These are phyloP conservation scores for Claviceps purpurea DNA, from an alignment of 2,329 filamentous ascomycete genomes.

Conservation along the genomic window DNA sequence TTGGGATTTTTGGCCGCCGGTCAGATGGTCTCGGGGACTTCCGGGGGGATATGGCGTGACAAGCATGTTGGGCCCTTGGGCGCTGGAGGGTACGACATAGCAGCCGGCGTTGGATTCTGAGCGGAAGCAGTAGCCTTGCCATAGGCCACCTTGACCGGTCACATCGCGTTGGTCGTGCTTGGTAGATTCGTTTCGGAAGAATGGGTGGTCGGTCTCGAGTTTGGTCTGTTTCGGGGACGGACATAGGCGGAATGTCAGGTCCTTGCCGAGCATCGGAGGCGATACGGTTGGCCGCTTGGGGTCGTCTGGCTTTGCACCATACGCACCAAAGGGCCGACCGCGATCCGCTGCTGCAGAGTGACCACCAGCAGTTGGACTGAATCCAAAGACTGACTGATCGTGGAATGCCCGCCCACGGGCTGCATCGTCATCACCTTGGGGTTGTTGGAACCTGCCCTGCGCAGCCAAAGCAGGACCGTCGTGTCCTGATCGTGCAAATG, in stretches of 20 bases:
- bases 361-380: neutral
- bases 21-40: slow-evolving; percentile 24
- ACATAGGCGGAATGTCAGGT: slow-evolving; percentile 70
- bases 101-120: slow-evolving; percentile 22
- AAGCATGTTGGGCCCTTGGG: slow-evolving; percentile 35
- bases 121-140: slow-evolving; percentile 58
- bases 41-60: slow-evolving; percentile 32
- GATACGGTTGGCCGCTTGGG: slow-evolving; percentile 38
- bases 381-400: slow-evolving; percentile 7
- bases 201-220: slow-evolving; percentile 64
- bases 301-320: slow-evolving; percentile 24
- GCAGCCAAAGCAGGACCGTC: slow-evolving; percentile 8
- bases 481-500: slow-evolving; percentile 10
- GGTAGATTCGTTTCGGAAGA: slow-evolving; percentile 29
- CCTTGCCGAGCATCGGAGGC: slow-evolving; percentile 78
- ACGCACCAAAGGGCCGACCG: slow-evolving; percentile 29
- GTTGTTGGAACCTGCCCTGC: neutral
- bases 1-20: slow-evolving; percentile 26
- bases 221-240: slow-evolving; percentile 72
- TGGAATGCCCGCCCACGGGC: neutral
- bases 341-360: slow-evolving; percentile 2
- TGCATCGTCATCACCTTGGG: neutral
- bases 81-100: slow-evolving; percentile 27
- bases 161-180: slow-evolving; percentile 40
- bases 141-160: slow-evolving; percentile 52